These are phyloP conservation scores for Penicillium cosmopolitanum DNA, from an alignment of 495 filamentous ascomycete species.

Conservation along the genomic window DNA sequence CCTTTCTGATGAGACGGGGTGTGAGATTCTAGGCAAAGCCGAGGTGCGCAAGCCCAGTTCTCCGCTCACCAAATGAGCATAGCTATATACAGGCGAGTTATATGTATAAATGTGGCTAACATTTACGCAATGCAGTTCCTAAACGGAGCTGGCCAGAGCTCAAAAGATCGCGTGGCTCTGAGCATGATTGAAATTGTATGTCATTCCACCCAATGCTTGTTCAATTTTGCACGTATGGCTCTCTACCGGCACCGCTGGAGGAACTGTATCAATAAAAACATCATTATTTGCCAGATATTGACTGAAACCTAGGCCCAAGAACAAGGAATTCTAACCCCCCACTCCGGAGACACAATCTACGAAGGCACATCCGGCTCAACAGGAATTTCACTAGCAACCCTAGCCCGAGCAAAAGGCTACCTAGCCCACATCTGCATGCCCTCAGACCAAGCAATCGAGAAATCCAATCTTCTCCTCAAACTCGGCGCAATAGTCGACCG, in stretches of 20 bases:
- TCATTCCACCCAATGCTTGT: background rate
- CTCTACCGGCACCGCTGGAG: no score
- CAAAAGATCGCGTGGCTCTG: constrained; percentile 93
- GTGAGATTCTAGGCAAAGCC: constrained; percentile 90
- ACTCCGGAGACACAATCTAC: constrained; percentile 90
- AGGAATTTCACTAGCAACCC: constrained; percentile 87
- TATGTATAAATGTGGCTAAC: background rate
- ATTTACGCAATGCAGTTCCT: constrained; percentile 58
- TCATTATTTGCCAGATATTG: background rate
- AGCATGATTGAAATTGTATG: constrained; percentile 78
- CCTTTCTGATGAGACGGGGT: constrained; percentile 88
- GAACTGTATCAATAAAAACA: background rate
- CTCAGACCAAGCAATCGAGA: constrained; percentile 85
- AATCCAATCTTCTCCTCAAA: constrained; percentile 83
- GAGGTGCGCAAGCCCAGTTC: constrained; percentile 58
- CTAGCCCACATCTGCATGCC: constrained; percentile 97
- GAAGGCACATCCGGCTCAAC: constrained; percentile 96
- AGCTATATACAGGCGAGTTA: background rate
- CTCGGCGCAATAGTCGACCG: constrained; percentile 89
- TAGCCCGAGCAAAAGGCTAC: constrained; percentile 88
- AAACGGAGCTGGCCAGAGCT: constrained; percentile 92
- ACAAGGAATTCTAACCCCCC: constrained; percentile 72
- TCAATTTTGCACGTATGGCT: no score
- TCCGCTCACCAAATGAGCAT: background rate
- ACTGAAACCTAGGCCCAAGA: constrained; percentile 66